Conservation (phyloP, 257 asterid species). For the Nicotiana tabacum region DNA sequence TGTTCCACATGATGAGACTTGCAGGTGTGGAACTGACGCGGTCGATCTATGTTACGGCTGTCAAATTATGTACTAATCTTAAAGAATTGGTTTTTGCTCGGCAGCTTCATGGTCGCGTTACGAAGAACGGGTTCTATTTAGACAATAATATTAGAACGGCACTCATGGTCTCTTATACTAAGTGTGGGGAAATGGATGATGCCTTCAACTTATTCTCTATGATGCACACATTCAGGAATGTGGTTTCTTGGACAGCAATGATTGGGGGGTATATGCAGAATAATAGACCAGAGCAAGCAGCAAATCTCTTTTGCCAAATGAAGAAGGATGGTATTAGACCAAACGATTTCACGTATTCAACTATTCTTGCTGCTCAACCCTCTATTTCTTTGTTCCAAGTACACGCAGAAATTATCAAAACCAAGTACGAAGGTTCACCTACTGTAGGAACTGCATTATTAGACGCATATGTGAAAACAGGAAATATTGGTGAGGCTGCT, state of each 20-base stretch:
- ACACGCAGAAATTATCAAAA: slow-evolving; percentile 71
- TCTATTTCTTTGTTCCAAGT: slow-evolving; percentile 47
- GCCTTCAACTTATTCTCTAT: slow-evolving; percentile 56
- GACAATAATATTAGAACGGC: slow-evolving; percentile 55
- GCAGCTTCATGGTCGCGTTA: slow-evolving; percentile 64
- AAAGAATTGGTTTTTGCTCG: slow-evolving; percentile 52
- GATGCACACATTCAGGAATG: slow-evolving; percentile 39
- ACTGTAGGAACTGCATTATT: slow-evolving; percentile 85
- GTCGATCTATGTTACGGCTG: slow-evolving; percentile 43
- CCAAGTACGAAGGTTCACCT: slow-evolving; percentile 52
- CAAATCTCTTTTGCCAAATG: slow-evolving; percentile 60
- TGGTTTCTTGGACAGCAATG: slow-evolving; percentile 89
- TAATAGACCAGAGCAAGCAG: slow-evolving; percentile 45
- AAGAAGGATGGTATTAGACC: slow-evolving; percentile 54
- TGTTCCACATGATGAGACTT: slow-evolving; percentile 58
- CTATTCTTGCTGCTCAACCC: slow-evolving; percentile 61
- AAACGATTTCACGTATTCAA: slow-evolving; percentile 78
- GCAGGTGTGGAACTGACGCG: slow-evolving; percentile 54
- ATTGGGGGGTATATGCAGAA: slow-evolving; percentile 75
- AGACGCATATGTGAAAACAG: slow-evolving; percentile 64
- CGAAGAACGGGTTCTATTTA: slow-evolving; percentile 44
- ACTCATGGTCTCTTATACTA: slow-evolving; percentile 73
- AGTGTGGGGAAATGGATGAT: slow-evolving; percentile 59
- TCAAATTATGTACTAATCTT: slow-evolving; percentile 65
- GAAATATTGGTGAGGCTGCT: slow-evolving; percentile 46